Evolutionary conservation across 192 early-diverging fungal species (phyloP).

Genomic region (Coemansia sp.): DNA sequence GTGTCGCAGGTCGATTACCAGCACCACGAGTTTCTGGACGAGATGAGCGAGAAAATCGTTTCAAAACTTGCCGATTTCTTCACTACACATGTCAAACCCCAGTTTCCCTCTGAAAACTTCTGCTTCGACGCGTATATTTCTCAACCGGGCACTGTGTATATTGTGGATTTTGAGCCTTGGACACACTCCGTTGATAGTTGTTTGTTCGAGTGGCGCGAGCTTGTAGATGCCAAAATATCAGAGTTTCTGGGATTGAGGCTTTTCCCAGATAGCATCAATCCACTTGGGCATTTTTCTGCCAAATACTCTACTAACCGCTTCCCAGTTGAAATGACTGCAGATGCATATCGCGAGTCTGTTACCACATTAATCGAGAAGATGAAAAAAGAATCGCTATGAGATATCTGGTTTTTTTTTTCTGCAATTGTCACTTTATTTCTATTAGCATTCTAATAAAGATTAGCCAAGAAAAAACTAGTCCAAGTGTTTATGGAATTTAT

Average conservation of each 20-base stretch:
- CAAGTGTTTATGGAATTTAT: no score
- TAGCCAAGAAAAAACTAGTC: no score
- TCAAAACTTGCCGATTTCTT: constrained; percentile 66
- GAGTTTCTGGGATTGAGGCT: constrained; percentile 30
- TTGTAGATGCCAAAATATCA: constrained; percentile 1
- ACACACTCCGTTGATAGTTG: constrained; percentile 74
- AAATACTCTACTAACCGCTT: constrained; percentile 48
- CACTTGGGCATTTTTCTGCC: constrained; percentile 34
- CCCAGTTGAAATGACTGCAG: constrained; percentile 41
- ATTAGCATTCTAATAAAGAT: not conserved
- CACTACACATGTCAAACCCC: constrained; percentile 57
- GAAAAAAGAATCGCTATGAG: not conserved
- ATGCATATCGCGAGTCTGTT: constrained; percentile 29
- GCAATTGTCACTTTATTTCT: not conserved
- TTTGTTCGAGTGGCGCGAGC: constrained; percentile 81
- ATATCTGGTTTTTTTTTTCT: no score
- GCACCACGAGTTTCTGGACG: constrained; percentile 75
- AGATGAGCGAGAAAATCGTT: constrained; percentile 59
- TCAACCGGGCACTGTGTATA: constrained; percentile 56
- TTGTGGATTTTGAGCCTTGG: constrained; percentile 95
- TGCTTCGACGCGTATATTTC: constrained; percentile 90
- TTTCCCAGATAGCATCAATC: constrained; percentile 41
- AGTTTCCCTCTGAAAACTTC: constrained; percentile 68
- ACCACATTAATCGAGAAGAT: constrained; percentile 28
- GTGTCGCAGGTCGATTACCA: constrained; percentile 88